Percentiles rank a stretch among this genome's conserved stretches.
phyloP scores from a whole-genome alignment of 176 grass and related monocot genomes.

The Microstegium vimineum region DNA sequence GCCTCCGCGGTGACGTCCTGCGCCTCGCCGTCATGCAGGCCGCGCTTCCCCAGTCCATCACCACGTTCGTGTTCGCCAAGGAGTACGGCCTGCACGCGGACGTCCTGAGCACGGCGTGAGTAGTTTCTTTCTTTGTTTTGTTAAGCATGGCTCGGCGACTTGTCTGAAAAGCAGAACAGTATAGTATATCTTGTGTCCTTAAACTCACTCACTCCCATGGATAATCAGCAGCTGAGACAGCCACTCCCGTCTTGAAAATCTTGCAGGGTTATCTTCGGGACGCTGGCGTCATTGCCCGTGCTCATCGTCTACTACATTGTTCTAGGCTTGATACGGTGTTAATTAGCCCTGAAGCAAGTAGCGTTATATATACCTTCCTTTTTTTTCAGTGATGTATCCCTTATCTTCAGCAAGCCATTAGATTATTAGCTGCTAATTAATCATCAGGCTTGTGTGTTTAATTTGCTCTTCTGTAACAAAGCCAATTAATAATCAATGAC shows the following conservation, averaged over 20 bases:
- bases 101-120: constrained; percentile 77
- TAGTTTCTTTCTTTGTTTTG: background rate
- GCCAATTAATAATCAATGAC: background rate
- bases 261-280: constrained; percentile 84
- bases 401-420: background rate
- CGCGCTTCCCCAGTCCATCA: constrained; percentile 73
- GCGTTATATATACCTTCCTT: background rate
- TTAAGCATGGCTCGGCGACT: too few relatives aligned
- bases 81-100: constrained; percentile 80
- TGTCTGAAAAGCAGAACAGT: background rate
- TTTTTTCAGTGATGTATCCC: background rate
- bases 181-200: background rate
- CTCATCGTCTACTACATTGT: constrained; percentile 50
- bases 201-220: too few relatives aligned
- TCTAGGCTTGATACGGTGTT: constrained; percentile 53
- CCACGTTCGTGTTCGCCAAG: constrained; percentile 70
- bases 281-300: constrained; percentile 62
- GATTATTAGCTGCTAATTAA: background rate
- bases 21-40: constrained; percentile 80
- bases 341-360: background rate
- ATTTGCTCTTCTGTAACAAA: background rate
- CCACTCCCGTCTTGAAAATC: background rate
- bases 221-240: background rate
- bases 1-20: constrained; percentile 62
- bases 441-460: background rate